Evolutionary conservation across 352 stramenopile genomes (phyloP).

Genomic region (Pythium monospermum): DNA sequence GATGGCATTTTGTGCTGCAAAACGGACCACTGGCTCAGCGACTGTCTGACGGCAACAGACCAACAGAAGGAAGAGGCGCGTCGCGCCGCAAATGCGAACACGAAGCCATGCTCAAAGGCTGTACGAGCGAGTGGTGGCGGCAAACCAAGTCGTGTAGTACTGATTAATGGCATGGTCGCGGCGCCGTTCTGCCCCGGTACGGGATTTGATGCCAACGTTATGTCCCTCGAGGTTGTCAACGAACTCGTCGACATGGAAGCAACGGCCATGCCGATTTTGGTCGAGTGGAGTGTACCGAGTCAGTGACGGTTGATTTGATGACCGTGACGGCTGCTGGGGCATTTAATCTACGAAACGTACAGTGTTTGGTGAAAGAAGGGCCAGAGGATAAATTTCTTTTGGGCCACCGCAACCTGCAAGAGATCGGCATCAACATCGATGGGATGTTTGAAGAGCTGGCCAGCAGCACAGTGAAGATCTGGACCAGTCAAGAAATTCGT

Average conservation of each 20-base stretch:
- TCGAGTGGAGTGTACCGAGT: background rate
- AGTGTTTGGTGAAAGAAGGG: background rate
- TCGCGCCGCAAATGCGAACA: background rate
- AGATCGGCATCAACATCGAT: slow-evolving; percentile 1
- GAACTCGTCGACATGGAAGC: background rate
- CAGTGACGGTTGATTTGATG: background rate
- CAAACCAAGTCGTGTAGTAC: too few relatives aligned
- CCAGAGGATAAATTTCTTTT: background rate
- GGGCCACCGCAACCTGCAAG: background rate
- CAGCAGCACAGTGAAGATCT: too few relatives aligned
- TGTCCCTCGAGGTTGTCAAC: background rate
- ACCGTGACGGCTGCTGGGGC: background rate
- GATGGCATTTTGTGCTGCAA: slow-evolving; percentile 18
- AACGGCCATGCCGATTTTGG: background rate
- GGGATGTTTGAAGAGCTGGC: background rate
- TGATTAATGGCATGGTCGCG: background rate
- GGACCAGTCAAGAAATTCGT: too few relatives aligned
- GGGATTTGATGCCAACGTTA: background rate
- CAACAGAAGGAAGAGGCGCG: slow-evolving; percentile 5
- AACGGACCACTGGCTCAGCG: slow-evolving; percentile 15
- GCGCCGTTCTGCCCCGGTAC: background rate
- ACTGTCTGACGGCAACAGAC: slow-evolving; percentile 11
- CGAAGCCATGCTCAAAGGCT: background rate
- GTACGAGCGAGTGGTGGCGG: background rate
- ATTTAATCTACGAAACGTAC: background rate